Evolutionary conservation across 331 rosid genomes (phyloP).

Genomic region (Malus hybrid): DNA sequence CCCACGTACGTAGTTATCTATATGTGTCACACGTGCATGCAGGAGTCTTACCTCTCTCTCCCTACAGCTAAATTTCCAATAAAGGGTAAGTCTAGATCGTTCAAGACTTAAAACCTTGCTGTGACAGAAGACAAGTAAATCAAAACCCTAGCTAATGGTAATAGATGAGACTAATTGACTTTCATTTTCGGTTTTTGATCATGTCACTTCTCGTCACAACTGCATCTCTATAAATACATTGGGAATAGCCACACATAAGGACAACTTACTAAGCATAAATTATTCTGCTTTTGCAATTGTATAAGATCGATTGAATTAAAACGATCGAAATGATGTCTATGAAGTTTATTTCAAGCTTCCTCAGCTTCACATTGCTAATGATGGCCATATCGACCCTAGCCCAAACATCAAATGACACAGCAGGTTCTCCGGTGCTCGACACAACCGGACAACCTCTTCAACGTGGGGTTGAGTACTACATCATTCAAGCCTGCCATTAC

Average conservation of each 20-base stretch:
- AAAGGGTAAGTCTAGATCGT: neutral
- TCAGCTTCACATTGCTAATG: slow-evolving; percentile 24
- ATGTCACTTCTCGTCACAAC: neutral
- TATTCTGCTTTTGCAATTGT: too few species aligned
- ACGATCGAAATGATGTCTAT: neutral
- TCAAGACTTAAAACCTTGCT: neutral
- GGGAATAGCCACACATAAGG: too few species aligned
- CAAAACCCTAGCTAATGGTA: neutral
- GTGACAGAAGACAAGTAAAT: neutral
- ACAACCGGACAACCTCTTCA: slow-evolving; percentile 19
- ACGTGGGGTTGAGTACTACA: slow-evolving; percentile 28
- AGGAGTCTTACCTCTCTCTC: too few species aligned
- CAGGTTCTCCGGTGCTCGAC: slow-evolving; percentile 25
- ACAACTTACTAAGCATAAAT: too few species aligned
- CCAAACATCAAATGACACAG: slow-evolving; percentile 2
- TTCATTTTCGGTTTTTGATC: neutral
- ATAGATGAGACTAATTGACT: neutral
- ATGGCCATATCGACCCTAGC: slow-evolving; percentile 19
- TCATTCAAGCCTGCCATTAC: slow-evolving; percentile 40
- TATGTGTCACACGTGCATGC: too few species aligned
- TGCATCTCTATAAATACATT: neutral
- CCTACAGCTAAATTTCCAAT: too few species aligned
- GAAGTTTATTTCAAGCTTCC: neutral
- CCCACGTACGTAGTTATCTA: too few species aligned
- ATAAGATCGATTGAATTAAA: too few species aligned